Percentiles rank a stretch among this genome's conserved stretches.
Conservation (phyloP, 805 yeast species). For the Lipomyces yamanashiensis region DNA sequence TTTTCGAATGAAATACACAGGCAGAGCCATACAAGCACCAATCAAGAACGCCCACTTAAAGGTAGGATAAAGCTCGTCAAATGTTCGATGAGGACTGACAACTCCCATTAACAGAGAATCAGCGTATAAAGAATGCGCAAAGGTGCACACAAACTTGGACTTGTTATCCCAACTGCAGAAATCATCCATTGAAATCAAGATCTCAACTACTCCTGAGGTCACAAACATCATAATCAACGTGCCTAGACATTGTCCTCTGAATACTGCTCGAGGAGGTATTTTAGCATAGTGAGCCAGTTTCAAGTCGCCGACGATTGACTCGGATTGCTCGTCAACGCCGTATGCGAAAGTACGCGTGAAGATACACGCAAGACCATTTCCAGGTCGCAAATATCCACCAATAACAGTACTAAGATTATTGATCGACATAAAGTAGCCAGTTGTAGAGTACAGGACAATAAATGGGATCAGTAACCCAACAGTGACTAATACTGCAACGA, state of each 20-base stretch:
- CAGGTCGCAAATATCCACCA: slow-evolving; percentile 24
- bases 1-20: too few relatives aligned
- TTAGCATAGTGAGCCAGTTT: slow-evolving; percentile 69
- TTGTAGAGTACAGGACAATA: slow-evolving; percentile 63
- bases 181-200: slow-evolving; percentile 40
- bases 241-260: slow-evolving; percentile 55
- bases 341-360: slow-evolving; percentile 64
- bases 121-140: slow-evolving; percentile 53
- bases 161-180: slow-evolving; percentile 52
- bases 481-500: slow-evolving; percentile 59
- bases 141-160: slow-evolving; percentile 55
- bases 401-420: slow-evolving; percentile 42
- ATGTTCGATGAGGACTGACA: slow-evolving; percentile 66
- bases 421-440: slow-evolving; percentile 63
- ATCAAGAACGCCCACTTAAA: slow-evolving; percentile 64
- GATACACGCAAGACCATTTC: slow-evolving; percentile 51
- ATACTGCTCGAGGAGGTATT: slow-evolving; percentile 63
- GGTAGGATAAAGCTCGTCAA: slow-evolving; percentile 57
- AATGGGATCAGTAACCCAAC: slow-evolving; percentile 63
- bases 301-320: slow-evolving; percentile 58
- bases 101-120: slow-evolving; percentile 68
- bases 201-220: slow-evolving; percentile 48
- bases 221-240: slow-evolving; percentile 53
- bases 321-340: slow-evolving; percentile 59
- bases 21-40: too few relatives aligned